A percentile compares a stretch with the other conserved stretches of the same genome.
phyloP scores from a whole-genome alignment of 495 filamentous ascomycete genomes.

The Penicillium dipodomyicola region DNA sequence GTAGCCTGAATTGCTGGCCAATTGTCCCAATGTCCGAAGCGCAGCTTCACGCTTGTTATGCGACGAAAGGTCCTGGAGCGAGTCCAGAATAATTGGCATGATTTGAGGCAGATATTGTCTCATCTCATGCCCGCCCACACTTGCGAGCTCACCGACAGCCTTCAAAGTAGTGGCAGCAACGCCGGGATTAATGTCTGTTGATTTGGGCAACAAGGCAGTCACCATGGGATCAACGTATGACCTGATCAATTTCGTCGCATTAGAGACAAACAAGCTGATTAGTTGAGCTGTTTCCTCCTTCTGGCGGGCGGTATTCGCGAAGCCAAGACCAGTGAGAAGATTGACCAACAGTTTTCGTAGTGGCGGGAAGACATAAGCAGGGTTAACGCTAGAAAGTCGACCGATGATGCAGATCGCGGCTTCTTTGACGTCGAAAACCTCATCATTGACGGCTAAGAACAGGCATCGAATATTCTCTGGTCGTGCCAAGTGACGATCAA shows the following conservation, averaged over 20 bases:
- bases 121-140: slow-evolving; percentile 90
- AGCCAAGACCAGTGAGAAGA: slow-evolving; percentile 90
- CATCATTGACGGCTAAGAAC: slow-evolving; percentile 96
- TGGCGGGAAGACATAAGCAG: slow-evolving; percentile 94
- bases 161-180: slow-evolving; percentile 91
- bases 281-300: slow-evolving; percentile 95
- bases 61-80: slow-evolving; percentile 88
- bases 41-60: slow-evolving; percentile 86
- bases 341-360: slow-evolving; percentile 92
- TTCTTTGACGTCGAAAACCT: slow-evolving; percentile 85
- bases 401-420: slow-evolving; percentile 95
- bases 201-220: slow-evolving; percentile 82
- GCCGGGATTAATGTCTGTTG: slow-evolving; percentile 73
- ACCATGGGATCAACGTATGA: slow-evolving; percentile 96
- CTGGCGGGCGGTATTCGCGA: slow-evolving; percentile 86
- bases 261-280: slow-evolving; percentile 85
- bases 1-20: slow-evolving; percentile 93
- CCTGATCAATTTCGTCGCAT: slow-evolving; percentile 85
- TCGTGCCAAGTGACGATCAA: slow-evolving; percentile 91
- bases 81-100: slow-evolving; percentile 92
- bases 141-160: slow-evolving; percentile 88
- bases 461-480: slow-evolving; percentile 93
- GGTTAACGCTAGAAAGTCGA: slow-evolving; percentile 84
- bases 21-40: slow-evolving; percentile 82
- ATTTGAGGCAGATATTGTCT: slow-evolving; percentile 78